Evolutionary conservation across 345 rosid genomes (phyloP).

Genomic region (Clausena lansium): DNA sequence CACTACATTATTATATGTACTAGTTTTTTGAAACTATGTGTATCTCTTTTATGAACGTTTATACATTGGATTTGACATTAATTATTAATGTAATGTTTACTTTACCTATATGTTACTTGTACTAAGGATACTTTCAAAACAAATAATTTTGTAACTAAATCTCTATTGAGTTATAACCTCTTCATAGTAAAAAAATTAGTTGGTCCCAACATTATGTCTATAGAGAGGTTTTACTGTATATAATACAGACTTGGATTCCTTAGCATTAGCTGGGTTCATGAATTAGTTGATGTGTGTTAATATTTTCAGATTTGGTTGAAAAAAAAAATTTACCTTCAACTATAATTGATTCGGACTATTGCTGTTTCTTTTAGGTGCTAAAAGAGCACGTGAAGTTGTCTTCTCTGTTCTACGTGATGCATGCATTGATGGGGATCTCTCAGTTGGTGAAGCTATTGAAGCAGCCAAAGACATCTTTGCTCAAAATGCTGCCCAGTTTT

Average conservation of each 20-base stretch:
- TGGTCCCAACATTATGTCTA: too few species aligned
- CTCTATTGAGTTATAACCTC: too few species aligned
- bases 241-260: neutral
- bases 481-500: slow-evolving; percentile 57
- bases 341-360: slow-evolving; percentile 15
- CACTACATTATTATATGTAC: too few species aligned
- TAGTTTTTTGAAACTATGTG: too few species aligned
- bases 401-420: slow-evolving; percentile 71
- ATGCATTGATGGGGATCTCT: slow-evolving; percentile 67
- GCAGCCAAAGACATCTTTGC: slow-evolving; percentile 77
- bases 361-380: slow-evolving; percentile 54
- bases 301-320: slow-evolving; percentile 4
- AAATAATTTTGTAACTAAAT: too few species aligned
- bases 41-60: too few species aligned
- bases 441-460: slow-evolving; percentile 76
- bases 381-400: slow-evolving; percentile 73
- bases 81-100: too few species aligned
- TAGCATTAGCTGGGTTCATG: neutral
- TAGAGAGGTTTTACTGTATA: neutral
- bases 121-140: too few species aligned
- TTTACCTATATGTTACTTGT: too few species aligned
- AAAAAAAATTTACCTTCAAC: neutral
- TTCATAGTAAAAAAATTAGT: too few species aligned
- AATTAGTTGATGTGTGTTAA: neutral
- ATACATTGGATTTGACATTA: too few species aligned